Percentiles rank a stretch among this genome's conserved stretches.
Evolutionary conservation across 1,139 yeast genomes (phyloP).

Genomic region (Candida albicans): DNA sequence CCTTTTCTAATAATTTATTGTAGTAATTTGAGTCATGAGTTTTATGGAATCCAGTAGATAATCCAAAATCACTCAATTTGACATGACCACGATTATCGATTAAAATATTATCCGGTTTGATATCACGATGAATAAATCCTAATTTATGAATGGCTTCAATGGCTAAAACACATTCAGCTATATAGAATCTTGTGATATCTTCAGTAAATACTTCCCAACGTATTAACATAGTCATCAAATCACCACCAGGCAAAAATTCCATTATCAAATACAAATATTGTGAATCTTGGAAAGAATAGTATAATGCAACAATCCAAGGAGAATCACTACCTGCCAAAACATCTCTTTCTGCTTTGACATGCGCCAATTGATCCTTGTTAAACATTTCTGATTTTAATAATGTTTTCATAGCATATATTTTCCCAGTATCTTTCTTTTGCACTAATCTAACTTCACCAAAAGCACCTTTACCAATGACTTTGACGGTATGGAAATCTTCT

Average conservation of each 20-base stretch:
- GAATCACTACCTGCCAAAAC: conserved; percentile 83
- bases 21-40: conserved; percentile 81
- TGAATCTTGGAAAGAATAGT: conserved; percentile 78
- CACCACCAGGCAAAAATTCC: conserved; percentile 88
- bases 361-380: conserved; percentile 79
- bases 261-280: conserved; percentile 74
- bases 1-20: conserved; percentile 68
- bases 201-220: conserved; percentile 87
- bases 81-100: conserved; percentile 81
- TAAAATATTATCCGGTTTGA: conserved; percentile 77
- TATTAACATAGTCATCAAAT: conserved; percentile 82
- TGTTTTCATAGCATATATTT: conserved; percentile 84
- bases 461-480: conserved; percentile 85
- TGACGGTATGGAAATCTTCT: conserved; percentile 76
- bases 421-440: conserved; percentile 81
- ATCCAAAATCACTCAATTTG: conserved; percentile 78
- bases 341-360: conserved; percentile 84
- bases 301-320: conserved; percentile 83
- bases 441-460: conserved; percentile 83
- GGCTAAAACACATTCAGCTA: conserved; percentile 85
- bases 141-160: conserved; percentile 80
- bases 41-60: conserved; percentile 82
- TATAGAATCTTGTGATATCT: conserved; percentile 78
- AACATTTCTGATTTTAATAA: conserved; percentile 78
- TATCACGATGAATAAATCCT: conserved; percentile 78